A percentile compares a stretch with the other conserved stretches of the same genome.
Evolutionary conservation across 805 yeast genomes (phyloP).

Genomic region (Saturnispora bothae): DNA sequence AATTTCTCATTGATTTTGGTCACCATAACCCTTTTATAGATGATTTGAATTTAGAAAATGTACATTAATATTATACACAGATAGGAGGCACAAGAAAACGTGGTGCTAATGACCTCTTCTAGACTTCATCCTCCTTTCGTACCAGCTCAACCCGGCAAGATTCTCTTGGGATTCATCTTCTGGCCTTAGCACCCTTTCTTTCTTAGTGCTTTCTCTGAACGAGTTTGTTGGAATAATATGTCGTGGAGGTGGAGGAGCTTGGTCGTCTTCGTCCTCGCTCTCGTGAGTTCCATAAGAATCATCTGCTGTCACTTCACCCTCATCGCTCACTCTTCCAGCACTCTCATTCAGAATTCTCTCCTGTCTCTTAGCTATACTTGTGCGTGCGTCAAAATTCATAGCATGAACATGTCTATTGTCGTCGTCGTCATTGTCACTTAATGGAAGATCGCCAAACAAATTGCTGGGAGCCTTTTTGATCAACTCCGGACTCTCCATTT

Average conservation of each 20-base stretch:
- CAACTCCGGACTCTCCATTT: slow-evolving; percentile 17
- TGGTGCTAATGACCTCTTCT: no score
- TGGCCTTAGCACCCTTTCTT: no score
- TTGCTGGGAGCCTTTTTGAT: slow-evolving; percentile 12
- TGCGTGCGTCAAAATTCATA: slow-evolving; percentile 3
- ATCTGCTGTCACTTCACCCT: slow-evolving; percentile 8
- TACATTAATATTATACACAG: no score
- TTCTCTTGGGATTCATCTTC: background rate
- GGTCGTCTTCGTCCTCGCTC: slow-evolving; percentile 10
- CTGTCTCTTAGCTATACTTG: slow-evolving; percentile 12
- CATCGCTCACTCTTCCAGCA: background rate
- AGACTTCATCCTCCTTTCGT: slow-evolving; percentile 7
- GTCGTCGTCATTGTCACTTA: slow-evolving; percentile 20
- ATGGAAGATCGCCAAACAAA: slow-evolving; percentile 21
- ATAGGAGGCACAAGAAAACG: no score
- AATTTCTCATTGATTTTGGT: background rate
- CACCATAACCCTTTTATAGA: no score
- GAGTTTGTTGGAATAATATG: slow-evolving; percentile 19
- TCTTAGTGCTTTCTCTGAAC: background rate
- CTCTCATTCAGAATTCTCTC: slow-evolving; percentile 7
- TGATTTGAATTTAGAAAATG: no score
- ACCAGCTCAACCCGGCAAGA: slow-evolving; percentile 5
- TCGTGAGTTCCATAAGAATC: slow-evolving; percentile 13
- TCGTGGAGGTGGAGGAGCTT: slow-evolving; percentile 17
- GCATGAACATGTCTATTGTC: slow-evolving; percentile 8